Conservation (phyloP, 148 eudicot species). For the Persicaria tinctoria region DNA sequence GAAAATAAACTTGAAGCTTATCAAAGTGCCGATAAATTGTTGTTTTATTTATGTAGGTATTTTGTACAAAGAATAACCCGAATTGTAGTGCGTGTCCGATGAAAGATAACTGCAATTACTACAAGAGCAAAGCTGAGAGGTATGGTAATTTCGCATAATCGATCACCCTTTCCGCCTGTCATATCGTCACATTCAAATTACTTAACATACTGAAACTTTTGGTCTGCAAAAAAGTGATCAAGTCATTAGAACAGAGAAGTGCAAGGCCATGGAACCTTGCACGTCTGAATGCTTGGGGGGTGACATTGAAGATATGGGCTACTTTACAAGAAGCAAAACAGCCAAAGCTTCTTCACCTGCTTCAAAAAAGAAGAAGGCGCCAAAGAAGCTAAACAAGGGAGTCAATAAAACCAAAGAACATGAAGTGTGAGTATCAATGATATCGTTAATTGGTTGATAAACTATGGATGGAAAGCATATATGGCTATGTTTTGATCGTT, state of each 20-base stretch:
- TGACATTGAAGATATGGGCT: not conserved
- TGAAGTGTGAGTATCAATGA: not conserved
- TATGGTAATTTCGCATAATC: not conserved
- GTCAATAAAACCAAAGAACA: not conserved
- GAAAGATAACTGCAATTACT: not conserved
- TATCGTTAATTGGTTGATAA: no score
- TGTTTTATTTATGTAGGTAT: not conserved
- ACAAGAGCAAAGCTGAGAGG: not conserved
- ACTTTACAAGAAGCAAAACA: not conserved
- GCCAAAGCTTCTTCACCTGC: not conserved
- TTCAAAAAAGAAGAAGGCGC: not conserved
- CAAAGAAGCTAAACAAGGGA: not conserved
- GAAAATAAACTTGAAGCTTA: not conserved
- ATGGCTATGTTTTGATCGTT: not conserved
- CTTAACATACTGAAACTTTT: not conserved
- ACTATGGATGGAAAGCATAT: not conserved
- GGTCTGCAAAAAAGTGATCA: not conserved
- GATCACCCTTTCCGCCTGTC: not conserved
- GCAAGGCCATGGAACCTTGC: not conserved
- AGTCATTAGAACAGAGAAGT: not conserved
- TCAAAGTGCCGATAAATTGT: not conserved
- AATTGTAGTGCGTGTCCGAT: constrained; percentile 3
- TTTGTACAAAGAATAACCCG: constrained; percentile 3
- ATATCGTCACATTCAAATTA: not conserved
- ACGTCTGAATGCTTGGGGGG: not conserved